These are phyloP conservation scores for Truncatella angustata DNA, from an alignment of 2,329 filamentous ascomycete species.

Conservation along the genomic window DNA sequence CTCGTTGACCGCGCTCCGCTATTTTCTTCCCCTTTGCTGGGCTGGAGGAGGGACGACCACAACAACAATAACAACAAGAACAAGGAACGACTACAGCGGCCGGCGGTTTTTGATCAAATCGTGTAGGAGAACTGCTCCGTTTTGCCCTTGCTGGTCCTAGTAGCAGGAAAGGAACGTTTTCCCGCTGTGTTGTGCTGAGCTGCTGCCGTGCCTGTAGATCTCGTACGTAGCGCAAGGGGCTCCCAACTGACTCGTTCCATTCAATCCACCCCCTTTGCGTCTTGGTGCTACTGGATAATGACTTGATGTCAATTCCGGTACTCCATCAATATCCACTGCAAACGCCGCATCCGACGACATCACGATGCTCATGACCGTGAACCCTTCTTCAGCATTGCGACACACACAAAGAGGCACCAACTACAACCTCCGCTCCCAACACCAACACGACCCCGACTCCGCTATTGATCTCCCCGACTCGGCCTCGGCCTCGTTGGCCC, in stretches of 20 bases:
- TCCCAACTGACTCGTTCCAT: neutral
- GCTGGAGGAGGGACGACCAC: constrained; percentile 1
- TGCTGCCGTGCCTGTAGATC: constrained; percentile 1
- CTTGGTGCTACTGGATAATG: constrained; percentile 23
- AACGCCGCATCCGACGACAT: constrained; percentile 28
- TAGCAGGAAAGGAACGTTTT: too few species aligned
- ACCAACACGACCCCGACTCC: constrained; percentile 23
- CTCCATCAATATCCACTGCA: constrained; percentile 15
- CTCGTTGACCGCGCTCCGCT: constrained; percentile 10
- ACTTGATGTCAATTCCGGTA: constrained; percentile 22
- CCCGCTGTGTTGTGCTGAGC: constrained; percentile 1
- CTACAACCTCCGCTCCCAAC: constrained; percentile 32
- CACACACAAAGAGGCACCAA: constrained; percentile 40
- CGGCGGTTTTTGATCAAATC: neutral
- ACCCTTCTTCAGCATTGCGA: constrained; percentile 42
- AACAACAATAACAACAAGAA: neutral
- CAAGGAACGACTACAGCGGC: neutral
- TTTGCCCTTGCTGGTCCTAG: too few species aligned
- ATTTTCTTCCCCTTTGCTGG: constrained; percentile 8
- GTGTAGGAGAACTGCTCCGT: neutral
- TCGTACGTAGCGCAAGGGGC: neutral
- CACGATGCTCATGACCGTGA: constrained; percentile 56
- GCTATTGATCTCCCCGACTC: constrained; percentile 29
- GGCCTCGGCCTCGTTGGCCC: constrained; percentile 30
- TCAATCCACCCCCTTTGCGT: constrained; percentile 2